These are phyloP conservation scores for Chaetomiaceae sp. DNA, from an alignment of 2,329 filamentous ascomycete species.

Conservation along the genomic window DNA sequence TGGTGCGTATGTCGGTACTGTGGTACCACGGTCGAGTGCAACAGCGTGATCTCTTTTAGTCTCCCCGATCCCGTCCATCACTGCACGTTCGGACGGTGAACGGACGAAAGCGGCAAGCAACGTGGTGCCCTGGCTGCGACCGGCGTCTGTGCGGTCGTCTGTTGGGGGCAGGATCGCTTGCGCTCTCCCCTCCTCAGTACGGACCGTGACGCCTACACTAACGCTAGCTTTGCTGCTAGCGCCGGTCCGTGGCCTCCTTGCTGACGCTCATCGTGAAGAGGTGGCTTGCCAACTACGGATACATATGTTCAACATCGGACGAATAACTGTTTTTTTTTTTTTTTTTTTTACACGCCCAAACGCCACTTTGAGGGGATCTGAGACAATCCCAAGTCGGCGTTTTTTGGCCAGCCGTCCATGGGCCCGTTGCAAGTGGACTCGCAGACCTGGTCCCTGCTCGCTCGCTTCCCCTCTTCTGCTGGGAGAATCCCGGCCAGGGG, in stretches of 20 bases:
- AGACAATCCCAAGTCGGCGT: slow-evolving; percentile 9
- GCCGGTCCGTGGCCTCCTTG: no score
- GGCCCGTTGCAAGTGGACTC: no score
- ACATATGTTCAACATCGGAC: no score
- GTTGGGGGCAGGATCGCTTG: neutral
- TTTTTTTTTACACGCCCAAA: no score
- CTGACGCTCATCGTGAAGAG: no score
- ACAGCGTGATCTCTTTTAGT: neutral
- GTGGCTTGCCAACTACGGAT: no score
- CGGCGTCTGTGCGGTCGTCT: neutral
- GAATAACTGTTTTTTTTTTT: no score
- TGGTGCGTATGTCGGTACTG: slow-evolving; percentile 8
- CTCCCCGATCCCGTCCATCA: neutral
- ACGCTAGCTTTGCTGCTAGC: no score
- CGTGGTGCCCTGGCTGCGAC: slow-evolving; percentile 10
- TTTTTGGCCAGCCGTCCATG: neutral
- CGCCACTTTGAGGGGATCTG: no score
- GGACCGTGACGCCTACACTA: no score
- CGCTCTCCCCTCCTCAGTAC: no score
- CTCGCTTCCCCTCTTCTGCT: neutral
- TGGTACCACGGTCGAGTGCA: neutral
- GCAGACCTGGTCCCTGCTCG: slow-evolving; percentile 12
- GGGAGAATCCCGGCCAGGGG: neutral
- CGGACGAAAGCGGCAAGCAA: slow-evolving; percentile 5
- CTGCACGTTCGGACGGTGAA: slow-evolving; percentile 8